Conservation (phyloP, 768 basidiomycete genomes). For the Chalciporus chontae region DNA sequence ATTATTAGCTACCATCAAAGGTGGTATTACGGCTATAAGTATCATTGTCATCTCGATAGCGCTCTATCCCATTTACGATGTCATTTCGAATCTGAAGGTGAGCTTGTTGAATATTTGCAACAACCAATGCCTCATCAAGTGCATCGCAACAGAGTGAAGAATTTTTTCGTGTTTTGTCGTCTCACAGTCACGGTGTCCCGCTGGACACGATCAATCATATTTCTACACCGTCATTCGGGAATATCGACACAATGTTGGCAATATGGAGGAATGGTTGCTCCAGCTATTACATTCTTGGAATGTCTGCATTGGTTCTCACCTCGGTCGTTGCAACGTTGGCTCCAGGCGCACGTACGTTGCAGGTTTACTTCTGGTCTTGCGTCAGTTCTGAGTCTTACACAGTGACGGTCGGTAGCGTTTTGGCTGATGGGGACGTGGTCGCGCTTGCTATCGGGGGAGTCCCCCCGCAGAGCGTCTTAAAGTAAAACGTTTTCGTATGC, state of each 20-base stretch:
- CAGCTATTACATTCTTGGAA: slow-evolving; percentile 18
- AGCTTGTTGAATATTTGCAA: background rate
- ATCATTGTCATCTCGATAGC: slow-evolving; percentile 30
- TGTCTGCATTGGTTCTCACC: slow-evolving; percentile 17
- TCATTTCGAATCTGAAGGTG: slow-evolving; percentile 19
- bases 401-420: slow-evolving; percentile 23
- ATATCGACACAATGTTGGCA: slow-evolving; percentile 9
- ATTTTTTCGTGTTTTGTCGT: slow-evolving; percentile 24
- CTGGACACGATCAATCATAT: slow-evolving; percentile 20
- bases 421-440: slow-evolving; percentile 20
- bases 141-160: slow-evolving; percentile 19
- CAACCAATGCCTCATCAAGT: too few species aligned
- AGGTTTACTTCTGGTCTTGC: background rate
- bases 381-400: background rate
- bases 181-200: slow-evolving; percentile 18
- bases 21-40: slow-evolving; percentile 25
- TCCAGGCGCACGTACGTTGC: slow-evolving; percentile 24
- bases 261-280: slow-evolving; percentile 19
- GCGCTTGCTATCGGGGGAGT: slow-evolving; percentile 25
- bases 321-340: slow-evolving; percentile 20
- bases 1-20: slow-evolving; percentile 24
- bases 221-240: slow-evolving; percentile 23
- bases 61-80: slow-evolving; percentile 19
- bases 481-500: slow-evolving; percentile 6
- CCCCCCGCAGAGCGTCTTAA: slow-evolving; percentile 21